Evolutionary conservation across 129 eudicot genomes (phyloP).

Genomic region (Calendula officinalis): DNA sequence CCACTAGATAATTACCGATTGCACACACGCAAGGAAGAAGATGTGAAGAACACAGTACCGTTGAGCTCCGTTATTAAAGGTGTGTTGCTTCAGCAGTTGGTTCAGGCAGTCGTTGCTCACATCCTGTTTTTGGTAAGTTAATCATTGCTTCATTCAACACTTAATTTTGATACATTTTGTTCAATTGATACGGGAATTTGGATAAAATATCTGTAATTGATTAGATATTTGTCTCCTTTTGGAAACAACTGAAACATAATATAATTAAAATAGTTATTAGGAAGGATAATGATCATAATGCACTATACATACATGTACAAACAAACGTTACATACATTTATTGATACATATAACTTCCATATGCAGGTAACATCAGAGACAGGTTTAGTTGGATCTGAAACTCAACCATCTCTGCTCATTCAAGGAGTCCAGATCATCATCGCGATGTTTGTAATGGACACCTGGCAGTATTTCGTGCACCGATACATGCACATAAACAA

Average conservation of each 20-base stretch:
- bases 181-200: not conserved
- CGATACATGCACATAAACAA: constrained; percentile 89
- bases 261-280: not conserved
- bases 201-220: not conserved
- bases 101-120: constrained; percentile 68
- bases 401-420: constrained; percentile 45
- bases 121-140: constrained; percentile 63
- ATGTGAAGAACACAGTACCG: constrained; percentile 55
- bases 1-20: constrained; percentile 63
- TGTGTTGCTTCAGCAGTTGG: constrained; percentile 67
- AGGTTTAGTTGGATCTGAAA: constrained; percentile 34
- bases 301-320: not conserved
- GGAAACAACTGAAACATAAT: not conserved
- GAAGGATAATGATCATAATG: not conserved
- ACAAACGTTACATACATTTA: not conserved
- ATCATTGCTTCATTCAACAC: not conserved
- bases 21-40: constrained; percentile 65
- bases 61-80: constrained; percentile 55
- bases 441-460: constrained; percentile 78
- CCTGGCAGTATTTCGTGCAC: constrained; percentile 86
- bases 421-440: constrained; percentile 48
- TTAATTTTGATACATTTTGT: not conserved
- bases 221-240: not conserved
- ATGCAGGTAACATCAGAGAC: constrained; percentile 53
- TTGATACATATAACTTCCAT: not conserved